Base-by-base conservation (phyloP, 257 asterid species). In the Penstemon eatonii region DNA sequence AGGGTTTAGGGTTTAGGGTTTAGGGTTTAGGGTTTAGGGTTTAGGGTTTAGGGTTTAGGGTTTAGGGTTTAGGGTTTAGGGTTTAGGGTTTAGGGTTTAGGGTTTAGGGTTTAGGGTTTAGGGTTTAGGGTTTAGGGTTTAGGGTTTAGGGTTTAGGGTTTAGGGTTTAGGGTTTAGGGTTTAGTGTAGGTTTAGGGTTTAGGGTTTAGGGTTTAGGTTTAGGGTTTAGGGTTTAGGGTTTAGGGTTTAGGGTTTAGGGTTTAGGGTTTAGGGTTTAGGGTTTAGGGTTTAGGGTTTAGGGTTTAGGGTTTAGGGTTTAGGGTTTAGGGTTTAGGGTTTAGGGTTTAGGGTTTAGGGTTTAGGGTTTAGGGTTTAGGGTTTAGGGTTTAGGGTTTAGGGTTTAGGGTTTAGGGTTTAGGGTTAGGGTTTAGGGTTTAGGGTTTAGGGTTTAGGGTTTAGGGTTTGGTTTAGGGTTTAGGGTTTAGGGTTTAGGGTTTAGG, bases 181-280 rank as follows among this genome's bases (percentile, higher is more conserved):
- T 70, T 70, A 33, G 53, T 69, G 69, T 70, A 45, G 63, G 75
- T 50, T 60, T 70, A 49, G 63, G 76, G 76, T 41, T 71, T 71
- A 40, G 65, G 76, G 76, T 51, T 71, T 61, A 51, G 65, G 76
- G 76, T 52, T 71, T 53, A 51, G 65, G 76, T 70, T 62, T 71
- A 39, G 19, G 76, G 76, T 52, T 71, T 63, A 51, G 63, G 76
- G 70, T 38, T 63, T 70, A n/a, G 71, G 76, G 63, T 63, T 63
- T 42, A 33, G 71, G 76, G 55, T 53, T 63, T 39, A 37, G 73
- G 73, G 54, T 68, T 68, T 39, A 55, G 72, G 73, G 56, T 69
- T 59, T 58, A n/a, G n/a, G n/a, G n/a, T n/a, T 63, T 63, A 25
- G 37, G 76, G 76, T 65, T 63, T 63, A 40, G 76, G 76, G 71